Percentiles rank a stretch among this genome's conserved stretches.
Evolutionary conservation across 1,284 basidiomycete genomes (phyloP).

Genomic region (Sporisorium graminicola): DNA sequence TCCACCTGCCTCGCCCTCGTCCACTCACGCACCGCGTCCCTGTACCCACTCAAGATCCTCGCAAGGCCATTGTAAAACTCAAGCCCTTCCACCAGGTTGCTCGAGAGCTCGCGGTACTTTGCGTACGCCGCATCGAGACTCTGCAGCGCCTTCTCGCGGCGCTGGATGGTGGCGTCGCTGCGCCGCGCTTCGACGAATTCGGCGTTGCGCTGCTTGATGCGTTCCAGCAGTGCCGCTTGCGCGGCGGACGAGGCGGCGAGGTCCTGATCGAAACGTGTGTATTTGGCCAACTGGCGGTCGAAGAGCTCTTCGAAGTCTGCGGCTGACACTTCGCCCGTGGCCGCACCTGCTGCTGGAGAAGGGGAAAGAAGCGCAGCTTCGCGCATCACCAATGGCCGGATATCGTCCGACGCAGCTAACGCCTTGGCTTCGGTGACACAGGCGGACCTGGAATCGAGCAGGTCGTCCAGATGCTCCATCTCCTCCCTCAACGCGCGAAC

Average conservation of each 20-base stretch:
- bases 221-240: conserved; percentile 78
- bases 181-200: conserved; percentile 82
- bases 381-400: conserved; percentile 78
- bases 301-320: conserved; percentile 81
- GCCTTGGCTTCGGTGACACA: conserved; percentile 78
- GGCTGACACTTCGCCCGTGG: conserved; percentile 71
- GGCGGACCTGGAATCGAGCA: conserved; percentile 73
- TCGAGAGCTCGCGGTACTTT: conserved; percentile 86
- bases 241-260: conserved; percentile 76
- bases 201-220: conserved; percentile 82
- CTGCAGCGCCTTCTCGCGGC: conserved; percentile 85
- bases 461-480: conserved; percentile 84
- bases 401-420: conserved; percentile 80
- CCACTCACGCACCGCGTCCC: conserved; percentile 54
- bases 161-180: conserved; percentile 82
- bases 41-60: conserved; percentile 48
- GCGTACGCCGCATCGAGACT: conserved; percentile 88
- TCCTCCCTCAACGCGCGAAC: conserved; percentile 79
- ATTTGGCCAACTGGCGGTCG: conserved; percentile 83
- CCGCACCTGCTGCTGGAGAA: too few relatives aligned
- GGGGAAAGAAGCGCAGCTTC: conserved; percentile 74
- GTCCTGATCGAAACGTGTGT: conserved; percentile 79
- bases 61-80: conserved; percentile 71
- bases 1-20: conserved; percentile 48
- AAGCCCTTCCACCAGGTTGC: conserved; percentile 88